Evolutionary conservation across 2,329 filamentous ascomycete species (phyloP).

Genomic region (Eurotiales sp.): DNA sequence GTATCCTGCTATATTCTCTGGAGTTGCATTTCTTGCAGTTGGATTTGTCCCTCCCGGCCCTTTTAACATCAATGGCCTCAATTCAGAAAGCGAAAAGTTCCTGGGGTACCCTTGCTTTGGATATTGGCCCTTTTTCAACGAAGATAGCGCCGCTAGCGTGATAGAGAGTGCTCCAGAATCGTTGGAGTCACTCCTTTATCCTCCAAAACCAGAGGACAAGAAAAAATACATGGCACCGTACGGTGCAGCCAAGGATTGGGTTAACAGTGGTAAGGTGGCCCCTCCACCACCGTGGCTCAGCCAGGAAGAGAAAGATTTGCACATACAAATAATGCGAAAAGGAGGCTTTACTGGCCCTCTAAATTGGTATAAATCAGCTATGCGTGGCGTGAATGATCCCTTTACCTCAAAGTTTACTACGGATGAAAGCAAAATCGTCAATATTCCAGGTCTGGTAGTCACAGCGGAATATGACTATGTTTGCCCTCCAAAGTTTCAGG

Average conservation of each 20-base stretch:
- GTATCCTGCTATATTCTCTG: conserved; percentile 5
- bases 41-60: neutral
- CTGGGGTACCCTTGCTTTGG: conserved; percentile 4
- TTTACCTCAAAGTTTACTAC: conserved; percentile 1
- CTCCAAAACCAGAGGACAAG: conserved; percentile 3
- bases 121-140: conserved; percentile 12
- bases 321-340: conserved; percentile 9
- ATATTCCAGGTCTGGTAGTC: conserved; percentile 6
- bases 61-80: conserved; percentile 3
- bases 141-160: conserved; percentile 3
- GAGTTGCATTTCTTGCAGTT: conserved; percentile 6
- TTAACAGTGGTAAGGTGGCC: conserved; percentile 3
- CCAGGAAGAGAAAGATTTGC: conserved; percentile 4
- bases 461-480: conserved; percentile 2
- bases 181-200: conserved; percentile 8
- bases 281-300: conserved; percentile 12
- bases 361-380: conserved; percentile 13
- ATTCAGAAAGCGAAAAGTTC: neutral
- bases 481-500: conserved; percentile 7
- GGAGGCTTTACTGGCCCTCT: conserved; percentile 11
- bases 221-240: conserved; percentile 1
- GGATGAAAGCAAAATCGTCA: conserved; percentile 10
- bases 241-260: conserved; percentile 7
- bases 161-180: conserved; percentile 1
- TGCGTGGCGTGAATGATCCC: conserved; percentile 2